These are phyloP conservation scores for Euphorbia pulcherrima DNA, from an alignment of 345 rosid species.

Conservation along the genomic window DNA sequence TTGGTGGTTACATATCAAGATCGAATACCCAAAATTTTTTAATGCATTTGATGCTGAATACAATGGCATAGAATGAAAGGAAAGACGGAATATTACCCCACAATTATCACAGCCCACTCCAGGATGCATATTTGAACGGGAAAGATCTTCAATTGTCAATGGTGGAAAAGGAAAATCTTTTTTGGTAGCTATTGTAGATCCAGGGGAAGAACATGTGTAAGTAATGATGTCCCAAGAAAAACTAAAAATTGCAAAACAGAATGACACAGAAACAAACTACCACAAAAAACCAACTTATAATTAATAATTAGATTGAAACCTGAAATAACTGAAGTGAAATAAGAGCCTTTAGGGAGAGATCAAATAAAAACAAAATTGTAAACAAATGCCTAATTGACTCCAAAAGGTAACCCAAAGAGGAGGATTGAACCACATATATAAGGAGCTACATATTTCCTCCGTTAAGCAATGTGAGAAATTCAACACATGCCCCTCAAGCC, in stretches of 20 bases:
- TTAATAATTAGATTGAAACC: not conserved
- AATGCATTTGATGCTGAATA: not conserved
- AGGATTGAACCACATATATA: no score
- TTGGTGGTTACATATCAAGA: not conserved
- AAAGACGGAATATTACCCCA: conserved; percentile 41
- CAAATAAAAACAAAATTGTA: no score
- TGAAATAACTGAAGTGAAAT: not conserved
- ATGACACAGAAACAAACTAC: conserved; percentile 9
- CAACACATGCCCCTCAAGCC: no score
- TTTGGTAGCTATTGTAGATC: conserved; percentile 26
- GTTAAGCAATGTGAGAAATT: no score
- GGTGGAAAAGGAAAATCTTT: conserved; percentile 14
- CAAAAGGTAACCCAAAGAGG: no score
- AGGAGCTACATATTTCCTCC: no score
- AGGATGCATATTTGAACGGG: conserved; percentile 29
- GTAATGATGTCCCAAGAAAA: not conserved
- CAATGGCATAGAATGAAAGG: not conserved
- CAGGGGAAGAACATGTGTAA: conserved; percentile 27
- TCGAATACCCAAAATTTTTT: not conserved
- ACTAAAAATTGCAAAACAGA: not conserved
- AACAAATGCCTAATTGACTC: no score
- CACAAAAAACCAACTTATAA: not conserved
- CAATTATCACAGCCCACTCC: conserved; percentile 71
- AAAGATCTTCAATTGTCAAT: conserved; percentile 5
- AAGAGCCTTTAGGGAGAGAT: not conserved